Evolutionary conservation across 441 rosid genomes (phyloP), one percentile per base, ranked within the genome.

Genomic region (Raphanus hybrid): DNA sequence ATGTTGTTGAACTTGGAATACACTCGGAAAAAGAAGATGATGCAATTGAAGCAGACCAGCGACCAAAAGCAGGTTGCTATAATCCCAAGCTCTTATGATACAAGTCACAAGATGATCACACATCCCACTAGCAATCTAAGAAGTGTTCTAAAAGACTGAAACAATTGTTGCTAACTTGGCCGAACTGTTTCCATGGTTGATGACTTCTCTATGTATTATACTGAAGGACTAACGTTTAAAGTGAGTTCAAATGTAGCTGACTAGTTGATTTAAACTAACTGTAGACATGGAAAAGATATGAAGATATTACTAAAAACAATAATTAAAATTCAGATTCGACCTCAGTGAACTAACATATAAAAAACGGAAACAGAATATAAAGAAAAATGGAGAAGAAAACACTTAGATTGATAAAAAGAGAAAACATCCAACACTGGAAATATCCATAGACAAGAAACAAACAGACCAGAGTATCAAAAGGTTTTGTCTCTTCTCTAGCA

Each of bases 101-200:
- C 99, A 91, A 1, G 98, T 96, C 70, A 96, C 71, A 73, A 96
- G 83, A 83, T 91, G 92, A 80, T 93, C 99, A 76, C 98, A 90
- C 18, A 96, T 69, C 43, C 98, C 99, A 16, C 96, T 94, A 55
- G 97, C 92, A 84, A 96, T 92, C 99, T 96, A 29, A 29, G 16
- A 9, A 60, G 37, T 26, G 37, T 27, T n/a, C 9, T 27, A 60
- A 26, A 58, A 11, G 35, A 27, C 8, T 26, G n/a, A 60, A 59
- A 60, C 64, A 60, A 27, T 5, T 60, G 64, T 60, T 11, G 64
- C 37, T 58, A 60, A 60, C 37, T 60, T 12, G 64, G 37, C 32
- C 65, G 14, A 29, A 29, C 39, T 61, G 18, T 61, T 61, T 61
- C 65, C n/a, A n/a, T 29, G 65, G 39, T 29, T 61, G 65, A 5